phyloP scores from a whole-genome alignment of 2,329 filamentous ascomycete genomes.

The Phaeosphaeria sp. region DNA sequence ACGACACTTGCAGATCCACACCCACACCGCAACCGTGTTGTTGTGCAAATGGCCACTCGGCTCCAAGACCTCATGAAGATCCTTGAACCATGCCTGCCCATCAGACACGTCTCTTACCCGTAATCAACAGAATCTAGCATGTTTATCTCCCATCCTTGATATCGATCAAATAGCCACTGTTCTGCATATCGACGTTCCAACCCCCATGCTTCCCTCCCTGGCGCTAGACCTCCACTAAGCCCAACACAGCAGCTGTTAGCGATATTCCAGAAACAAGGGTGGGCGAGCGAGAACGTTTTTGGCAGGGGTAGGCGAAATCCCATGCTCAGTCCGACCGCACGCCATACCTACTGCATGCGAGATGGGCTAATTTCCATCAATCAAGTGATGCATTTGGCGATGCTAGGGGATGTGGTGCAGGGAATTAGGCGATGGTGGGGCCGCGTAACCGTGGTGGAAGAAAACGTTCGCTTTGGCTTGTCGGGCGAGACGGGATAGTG shows the following conservation, averaged over 20 bases:
- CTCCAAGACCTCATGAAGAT: too few species aligned
- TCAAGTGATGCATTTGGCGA: not conserved
- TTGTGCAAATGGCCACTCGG: not conserved
- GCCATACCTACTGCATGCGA: not conserved
- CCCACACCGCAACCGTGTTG: not conserved
- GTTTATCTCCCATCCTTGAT: too few species aligned
- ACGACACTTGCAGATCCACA: not conserved
- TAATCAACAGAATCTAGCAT: too few species aligned
- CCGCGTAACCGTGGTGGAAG: not conserved
- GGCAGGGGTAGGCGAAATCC: slow-evolving; percentile 15
- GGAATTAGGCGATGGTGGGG: not conserved
- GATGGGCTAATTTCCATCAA: not conserved
- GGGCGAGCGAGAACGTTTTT: slow-evolving; percentile 14
- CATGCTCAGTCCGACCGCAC: not conserved
- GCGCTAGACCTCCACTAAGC: not conserved
- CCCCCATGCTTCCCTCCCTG: not conserved
- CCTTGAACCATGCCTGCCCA: too few species aligned
- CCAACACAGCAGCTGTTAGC: slow-evolving; percentile 1
- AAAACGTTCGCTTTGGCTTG: not conserved
- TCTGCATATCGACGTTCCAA: not conserved
- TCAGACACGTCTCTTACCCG: too few species aligned
- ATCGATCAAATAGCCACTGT: not conserved
- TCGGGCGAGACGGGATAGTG: not conserved
- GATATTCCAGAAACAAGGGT: slow-evolving; percentile 17
- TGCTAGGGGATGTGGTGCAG: not conserved